These are phyloP conservation scores for Massarina eburnea DNA, from an alignment of 2,329 filamentous ascomycete genomes.

Conservation along the genomic window DNA sequence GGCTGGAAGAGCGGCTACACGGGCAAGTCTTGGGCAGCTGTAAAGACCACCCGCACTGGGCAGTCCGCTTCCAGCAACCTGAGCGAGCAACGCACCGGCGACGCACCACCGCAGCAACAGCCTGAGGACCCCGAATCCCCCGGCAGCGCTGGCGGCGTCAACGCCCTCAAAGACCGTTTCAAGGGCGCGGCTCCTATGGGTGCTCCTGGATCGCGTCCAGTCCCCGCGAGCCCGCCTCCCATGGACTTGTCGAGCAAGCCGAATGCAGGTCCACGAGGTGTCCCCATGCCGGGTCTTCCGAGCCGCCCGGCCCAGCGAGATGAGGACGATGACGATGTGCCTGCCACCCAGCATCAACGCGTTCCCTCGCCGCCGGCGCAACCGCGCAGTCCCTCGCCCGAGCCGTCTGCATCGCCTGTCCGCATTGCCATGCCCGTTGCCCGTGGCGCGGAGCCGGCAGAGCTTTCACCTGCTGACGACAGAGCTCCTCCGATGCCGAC, in stretches of 20 bases:
- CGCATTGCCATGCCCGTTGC: constrained; percentile 83
- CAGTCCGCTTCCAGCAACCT: constrained; percentile 58
- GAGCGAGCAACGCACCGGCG: constrained; percentile 66
- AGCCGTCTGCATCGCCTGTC: constrained; percentile 70
- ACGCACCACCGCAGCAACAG: constrained; percentile 45
- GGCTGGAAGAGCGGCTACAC: constrained; percentile 91
- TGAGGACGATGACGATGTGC: constrained; percentile 49
- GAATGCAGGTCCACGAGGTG: constrained; percentile 61
- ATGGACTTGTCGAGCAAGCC: constrained; percentile 70
- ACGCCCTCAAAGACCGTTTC: constrained; percentile 80
- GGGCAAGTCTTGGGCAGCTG: constrained; percentile 87
- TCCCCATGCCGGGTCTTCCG: constrained; percentile 77
- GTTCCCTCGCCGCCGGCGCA: constrained; percentile 46
- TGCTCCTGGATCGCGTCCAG: constrained; percentile 49
- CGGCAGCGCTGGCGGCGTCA: constrained; percentile 67
- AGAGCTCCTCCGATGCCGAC: constrained; percentile 62
- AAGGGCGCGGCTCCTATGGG: constrained; percentile 66
- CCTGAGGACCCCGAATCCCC: constrained; percentile 58
- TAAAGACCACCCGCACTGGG: constrained; percentile 72
- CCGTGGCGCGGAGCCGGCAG: constrained; percentile 56
- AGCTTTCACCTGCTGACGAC: constrained; percentile 55
- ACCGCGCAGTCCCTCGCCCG: constrained; percentile 51
- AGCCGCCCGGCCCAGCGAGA: constrained; percentile 56
- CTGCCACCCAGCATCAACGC: constrained; percentile 56
- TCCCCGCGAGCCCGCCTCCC: constrained; percentile 57